Evolutionary conservation across 495 filamentous ascomycete genomes (phyloP).

Genomic region (Aspergillus indologenus): DNA sequence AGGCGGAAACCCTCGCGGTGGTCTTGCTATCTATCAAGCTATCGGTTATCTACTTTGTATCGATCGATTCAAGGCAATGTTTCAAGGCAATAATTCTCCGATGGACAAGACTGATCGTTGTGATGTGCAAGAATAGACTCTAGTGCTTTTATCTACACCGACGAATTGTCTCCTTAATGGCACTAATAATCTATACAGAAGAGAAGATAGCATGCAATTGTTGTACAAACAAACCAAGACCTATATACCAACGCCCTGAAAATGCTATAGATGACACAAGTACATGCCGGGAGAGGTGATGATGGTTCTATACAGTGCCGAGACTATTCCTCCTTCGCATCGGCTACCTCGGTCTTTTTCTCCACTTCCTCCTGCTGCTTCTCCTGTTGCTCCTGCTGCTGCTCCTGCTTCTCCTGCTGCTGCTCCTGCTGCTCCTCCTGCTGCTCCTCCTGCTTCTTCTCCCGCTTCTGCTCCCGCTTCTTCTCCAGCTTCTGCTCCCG

Average conservation of each 20-base stretch:
- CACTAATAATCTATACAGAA: not conserved
- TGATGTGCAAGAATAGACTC: no score
- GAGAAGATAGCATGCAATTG: not conserved
- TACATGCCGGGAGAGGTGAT: not conserved
- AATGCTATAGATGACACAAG: not conserved
- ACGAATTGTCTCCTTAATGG: no score
- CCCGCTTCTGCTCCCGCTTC: not conserved
- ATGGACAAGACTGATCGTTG: not conserved
- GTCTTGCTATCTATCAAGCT: no score
- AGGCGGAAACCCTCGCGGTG: conserved; percentile 14
- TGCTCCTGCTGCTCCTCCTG: not conserved
- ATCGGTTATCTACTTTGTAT: not conserved
- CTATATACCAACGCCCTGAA: conserved; percentile 18
- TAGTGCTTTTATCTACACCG: no score
- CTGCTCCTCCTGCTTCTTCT: not conserved
- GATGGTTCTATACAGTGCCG: not conserved
- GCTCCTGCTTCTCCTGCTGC: not conserved
- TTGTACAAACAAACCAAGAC: not conserved
- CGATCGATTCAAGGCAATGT: no score
- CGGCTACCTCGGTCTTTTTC: not conserved
- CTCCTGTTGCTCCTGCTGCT: not conserved
- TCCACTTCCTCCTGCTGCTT: not conserved
- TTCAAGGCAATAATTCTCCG: not conserved
- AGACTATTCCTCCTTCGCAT: not conserved
- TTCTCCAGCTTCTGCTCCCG: not conserved